A percentile compares a stretch with the other conserved stretches of the same genome.
These are phyloP conservation scores for Phytophthora cactorum DNA, from an alignment of 352 stramenopile genomes.

Conservation along the genomic window DNA sequence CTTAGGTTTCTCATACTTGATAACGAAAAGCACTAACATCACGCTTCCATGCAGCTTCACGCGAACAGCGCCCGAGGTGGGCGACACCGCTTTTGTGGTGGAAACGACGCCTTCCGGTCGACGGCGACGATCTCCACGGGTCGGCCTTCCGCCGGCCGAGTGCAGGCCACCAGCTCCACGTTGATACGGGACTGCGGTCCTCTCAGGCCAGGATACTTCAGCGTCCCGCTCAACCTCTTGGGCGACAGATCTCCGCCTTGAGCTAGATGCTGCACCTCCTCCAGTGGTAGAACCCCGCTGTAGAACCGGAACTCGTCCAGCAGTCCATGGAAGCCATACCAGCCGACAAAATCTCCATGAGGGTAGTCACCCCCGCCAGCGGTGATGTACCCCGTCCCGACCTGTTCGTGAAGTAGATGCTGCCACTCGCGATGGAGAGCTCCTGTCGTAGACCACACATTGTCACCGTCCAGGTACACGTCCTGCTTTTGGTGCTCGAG, in stretches of 20 bases:
- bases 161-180: conserved; percentile 23
- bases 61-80: conserved; percentile 13
- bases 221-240: conserved; percentile 9
- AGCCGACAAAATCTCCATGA: conserved; percentile 34
- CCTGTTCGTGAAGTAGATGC: conserved; percentile 44
- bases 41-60: conserved; percentile 5
- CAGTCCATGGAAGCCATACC: conserved; percentile 52
- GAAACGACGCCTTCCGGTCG: conserved; percentile 9
- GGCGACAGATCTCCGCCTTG: conserved; percentile 5
- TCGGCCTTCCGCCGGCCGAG: conserved; percentile 18
- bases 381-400: conserved; percentile 49
- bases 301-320: conserved; percentile 46
- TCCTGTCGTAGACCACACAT: conserved; percentile 23
- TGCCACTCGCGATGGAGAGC: conserved; percentile 44
- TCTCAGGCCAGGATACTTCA: conserved; percentile 25
- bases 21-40: background rate
- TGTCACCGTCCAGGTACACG: conserved; percentile 48
- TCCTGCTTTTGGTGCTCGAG: conserved; percentile 25
- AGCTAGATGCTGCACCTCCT: conserved; percentile 18
- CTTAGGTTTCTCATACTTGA: background rate
- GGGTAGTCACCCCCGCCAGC: conserved; percentile 29
- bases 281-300: conserved; percentile 5
- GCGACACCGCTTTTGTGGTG: conserved; percentile 1
- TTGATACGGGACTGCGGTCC: conserved; percentile 24
- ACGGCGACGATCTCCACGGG: conserved; percentile 14